phyloP scores from a whole-genome alignment of 2,329 filamentous ascomycete genomes.

The Fusarium sp. region DNA sequence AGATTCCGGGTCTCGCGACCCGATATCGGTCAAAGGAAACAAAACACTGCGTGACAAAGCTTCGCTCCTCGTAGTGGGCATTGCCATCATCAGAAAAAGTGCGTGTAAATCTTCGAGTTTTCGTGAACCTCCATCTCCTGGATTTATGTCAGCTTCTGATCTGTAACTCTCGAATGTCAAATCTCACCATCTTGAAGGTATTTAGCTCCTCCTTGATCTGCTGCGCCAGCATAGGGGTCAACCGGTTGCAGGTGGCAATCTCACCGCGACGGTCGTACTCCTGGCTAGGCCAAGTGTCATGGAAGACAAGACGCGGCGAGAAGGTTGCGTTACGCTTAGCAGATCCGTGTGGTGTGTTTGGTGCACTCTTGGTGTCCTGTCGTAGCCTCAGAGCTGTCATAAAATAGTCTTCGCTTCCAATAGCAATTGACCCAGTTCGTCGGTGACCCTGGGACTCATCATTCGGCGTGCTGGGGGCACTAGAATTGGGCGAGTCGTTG shows the following conservation, averaged over 20 bases:
- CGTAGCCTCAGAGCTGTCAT: slow-evolving; percentile 81
- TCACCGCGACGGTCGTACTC: slow-evolving; percentile 98
- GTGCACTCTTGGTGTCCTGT: slow-evolving; percentile 84
- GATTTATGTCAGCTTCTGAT: slow-evolving; percentile 56
- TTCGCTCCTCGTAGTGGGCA: slow-evolving; percentile 45
- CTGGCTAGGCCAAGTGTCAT: slow-evolving; percentile 95
- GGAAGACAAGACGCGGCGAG: slow-evolving; percentile 92
- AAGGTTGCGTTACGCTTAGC: slow-evolving; percentile 79
- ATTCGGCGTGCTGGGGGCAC: slow-evolving; percentile 88
- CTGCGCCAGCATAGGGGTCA: slow-evolving; percentile 96
- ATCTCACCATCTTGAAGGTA: slow-evolving; percentile 89
- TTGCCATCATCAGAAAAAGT: slow-evolving; percentile 89
- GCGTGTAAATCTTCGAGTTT: slow-evolving; percentile 98
- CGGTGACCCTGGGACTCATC: slow-evolving; percentile 80
- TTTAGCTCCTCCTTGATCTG: slow-evolving; percentile 99
- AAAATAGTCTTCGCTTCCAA: slow-evolving; percentile 92
- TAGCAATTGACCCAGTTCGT: slow-evolving; percentile 78
- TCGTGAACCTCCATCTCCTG: slow-evolving; percentile 99
- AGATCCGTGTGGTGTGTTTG: slow-evolving; percentile 80
- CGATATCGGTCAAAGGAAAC: slow-evolving; percentile 48
- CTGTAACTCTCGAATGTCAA: slow-evolving; percentile 2
- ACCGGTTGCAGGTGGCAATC: slow-evolving; percentile 95
- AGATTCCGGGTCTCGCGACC: slow-evolving; percentile 55
- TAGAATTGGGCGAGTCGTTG: slow-evolving; percentile 86
- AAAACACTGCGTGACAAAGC: slow-evolving; percentile 46